Percentiles rank a stretch among this genome's conserved stretches.
Conservation (phyloP, 106 monocot species). For the Cymbidium sinense region DNA sequence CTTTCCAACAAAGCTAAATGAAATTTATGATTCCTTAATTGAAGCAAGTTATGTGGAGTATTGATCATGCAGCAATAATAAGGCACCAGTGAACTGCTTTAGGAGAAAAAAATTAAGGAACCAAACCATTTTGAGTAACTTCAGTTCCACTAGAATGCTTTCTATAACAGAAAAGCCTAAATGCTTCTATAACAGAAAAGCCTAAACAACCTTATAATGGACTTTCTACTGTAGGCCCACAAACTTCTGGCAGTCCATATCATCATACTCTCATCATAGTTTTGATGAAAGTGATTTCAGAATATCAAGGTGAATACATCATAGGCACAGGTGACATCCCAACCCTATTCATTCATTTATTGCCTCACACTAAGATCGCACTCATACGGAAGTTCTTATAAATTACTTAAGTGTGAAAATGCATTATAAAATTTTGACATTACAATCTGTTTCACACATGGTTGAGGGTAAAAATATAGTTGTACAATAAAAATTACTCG, state of each 20-base stretch:
- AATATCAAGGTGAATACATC: not conserved
- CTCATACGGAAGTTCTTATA: not conserved
- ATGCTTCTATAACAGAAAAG: no score
- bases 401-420: not conserved
- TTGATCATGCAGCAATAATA: not conserved
- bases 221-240: not conserved
- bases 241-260: not conserved
- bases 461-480: not conserved
- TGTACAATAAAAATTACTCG: not conserved
- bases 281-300: not conserved
- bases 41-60: not conserved
- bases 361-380: not conserved
- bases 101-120: not conserved
- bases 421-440: not conserved
- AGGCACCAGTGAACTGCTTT: not conserved
- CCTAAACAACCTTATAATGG: no score
- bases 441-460: not conserved
- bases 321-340: not conserved
- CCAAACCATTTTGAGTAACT: not conserved
- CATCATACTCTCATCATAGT: no score
- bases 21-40: not conserved
- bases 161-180: constrained; percentile 2
- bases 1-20: not conserved
- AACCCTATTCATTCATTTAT: not conserved
- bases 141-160: not conserved